These are phyloP conservation scores for Pseudopyrenochaeta lycopersici DNA, from an alignment of 2,329 filamentous ascomycete genomes.

Conservation along the genomic window DNA sequence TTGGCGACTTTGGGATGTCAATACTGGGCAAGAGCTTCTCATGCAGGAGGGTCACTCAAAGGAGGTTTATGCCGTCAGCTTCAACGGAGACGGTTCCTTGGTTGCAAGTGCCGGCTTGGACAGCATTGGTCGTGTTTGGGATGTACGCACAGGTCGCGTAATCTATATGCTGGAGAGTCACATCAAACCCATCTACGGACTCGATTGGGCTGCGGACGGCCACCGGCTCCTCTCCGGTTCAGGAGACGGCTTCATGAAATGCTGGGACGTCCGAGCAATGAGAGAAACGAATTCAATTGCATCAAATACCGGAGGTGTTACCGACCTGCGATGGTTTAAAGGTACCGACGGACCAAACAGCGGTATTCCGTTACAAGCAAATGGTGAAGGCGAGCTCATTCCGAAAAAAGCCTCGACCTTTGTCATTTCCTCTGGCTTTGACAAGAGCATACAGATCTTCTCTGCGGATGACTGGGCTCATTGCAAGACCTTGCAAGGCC, in stretches of 20 bases:
- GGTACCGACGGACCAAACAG: slow-evolving; percentile 78
- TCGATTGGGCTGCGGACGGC: slow-evolving; percentile 93
- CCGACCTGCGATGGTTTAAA: slow-evolving; percentile 93
- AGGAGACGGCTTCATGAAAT: slow-evolving; percentile 95
- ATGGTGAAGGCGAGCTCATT: slow-evolving; percentile 68
- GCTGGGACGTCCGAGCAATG: slow-evolving; percentile 95
- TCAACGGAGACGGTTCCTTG: slow-evolving; percentile 90
- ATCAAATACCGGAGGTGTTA: slow-evolving; percentile 89
- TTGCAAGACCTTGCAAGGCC: slow-evolving; percentile 85
- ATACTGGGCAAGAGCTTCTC: slow-evolving; percentile 82
- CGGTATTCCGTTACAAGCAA: slow-evolving; percentile 66
- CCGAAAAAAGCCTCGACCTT: slow-evolving; percentile 93
- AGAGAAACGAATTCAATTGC: slow-evolving; percentile 84
- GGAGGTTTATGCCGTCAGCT: slow-evolving; percentile 88
- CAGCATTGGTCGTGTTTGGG: slow-evolving; percentile 95
- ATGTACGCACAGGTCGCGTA: slow-evolving; percentile 88
- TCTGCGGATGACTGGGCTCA: slow-evolving; percentile 96
- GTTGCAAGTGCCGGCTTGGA: slow-evolving; percentile 92
- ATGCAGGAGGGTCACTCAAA: slow-evolving; percentile 94
- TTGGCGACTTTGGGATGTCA: slow-evolving; percentile 95
- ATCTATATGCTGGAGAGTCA: slow-evolving; percentile 96
- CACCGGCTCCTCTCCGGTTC: slow-evolving; percentile 93
- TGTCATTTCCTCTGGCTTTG: slow-evolving; percentile 89
- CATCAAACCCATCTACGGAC: slow-evolving; percentile 89
- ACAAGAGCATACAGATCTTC: slow-evolving; percentile 94